phyloP scores from a whole-genome alignment of 768 basidiomycete genomes.

The Piloderma croceum region DNA sequence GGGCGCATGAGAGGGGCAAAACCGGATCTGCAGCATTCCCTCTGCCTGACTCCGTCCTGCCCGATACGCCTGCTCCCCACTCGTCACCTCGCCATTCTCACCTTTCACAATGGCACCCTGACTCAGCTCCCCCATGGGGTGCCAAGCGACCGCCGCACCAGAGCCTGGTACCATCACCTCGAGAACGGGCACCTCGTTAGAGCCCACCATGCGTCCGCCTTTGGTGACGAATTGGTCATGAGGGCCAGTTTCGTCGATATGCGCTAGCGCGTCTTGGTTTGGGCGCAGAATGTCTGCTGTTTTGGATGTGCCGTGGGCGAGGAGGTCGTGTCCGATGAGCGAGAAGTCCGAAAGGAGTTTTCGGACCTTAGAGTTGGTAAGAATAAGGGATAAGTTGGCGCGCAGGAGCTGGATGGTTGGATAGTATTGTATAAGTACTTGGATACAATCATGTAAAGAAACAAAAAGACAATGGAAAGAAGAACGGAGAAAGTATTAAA shows the following conservation, averaged over 20 bases:
- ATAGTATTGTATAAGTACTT: no score
- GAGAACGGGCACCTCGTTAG: conserved; percentile 30
- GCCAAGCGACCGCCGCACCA: conserved; percentile 26
- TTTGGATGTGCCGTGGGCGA: conserved; percentile 68
- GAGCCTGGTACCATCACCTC: conserved; percentile 31
- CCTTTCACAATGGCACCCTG: conserved; percentile 34
- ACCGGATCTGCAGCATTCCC: background rate
- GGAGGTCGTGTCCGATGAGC: conserved; percentile 76
- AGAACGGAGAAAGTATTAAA: conserved; percentile 25
- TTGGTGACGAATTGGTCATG: conserved; percentile 56
- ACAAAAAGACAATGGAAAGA: background rate
- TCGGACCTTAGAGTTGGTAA: conserved; percentile 91
- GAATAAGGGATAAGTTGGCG: conserved; percentile 77
- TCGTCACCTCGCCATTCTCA: conserved; percentile 29
- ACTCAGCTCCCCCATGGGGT: conserved; percentile 51
- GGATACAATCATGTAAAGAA: no score
- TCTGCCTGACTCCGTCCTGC: background rate
- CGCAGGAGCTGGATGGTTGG: conserved; percentile 80
- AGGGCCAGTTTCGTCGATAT: conserved; percentile 66
- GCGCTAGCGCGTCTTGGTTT: conserved; percentile 48
- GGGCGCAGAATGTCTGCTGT: conserved; percentile 69
- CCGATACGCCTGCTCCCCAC: conserved; percentile 16
- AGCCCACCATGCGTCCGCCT: conserved; percentile 23
- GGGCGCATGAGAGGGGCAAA: no score
- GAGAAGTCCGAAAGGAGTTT: conserved; percentile 81